phyloP scores from a whole-genome alignment of 345 rosid genomes.

The Brassica incana region DNA sequence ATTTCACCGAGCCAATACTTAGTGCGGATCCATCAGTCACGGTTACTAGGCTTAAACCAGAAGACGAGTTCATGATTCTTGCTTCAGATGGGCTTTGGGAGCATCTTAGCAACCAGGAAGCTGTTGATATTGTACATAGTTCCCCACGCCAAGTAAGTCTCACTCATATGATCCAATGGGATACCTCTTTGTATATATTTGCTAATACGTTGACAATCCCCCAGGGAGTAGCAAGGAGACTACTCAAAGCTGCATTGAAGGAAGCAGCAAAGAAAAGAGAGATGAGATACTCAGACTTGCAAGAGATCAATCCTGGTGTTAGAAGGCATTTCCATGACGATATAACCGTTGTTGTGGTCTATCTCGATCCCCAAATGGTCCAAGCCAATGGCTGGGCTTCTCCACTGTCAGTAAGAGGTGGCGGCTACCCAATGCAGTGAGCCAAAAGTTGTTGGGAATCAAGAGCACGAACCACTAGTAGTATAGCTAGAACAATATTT shows the following conservation, averaged over 20 bases:
- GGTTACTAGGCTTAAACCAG: slow-evolving; percentile 51
- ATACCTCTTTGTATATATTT: not conserved
- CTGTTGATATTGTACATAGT: slow-evolving; percentile 56
- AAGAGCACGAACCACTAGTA: slow-evolving; percentile 5
- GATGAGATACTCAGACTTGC: slow-evolving; percentile 73
- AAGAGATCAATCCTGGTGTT: slow-evolving; percentile 60
- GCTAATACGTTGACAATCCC: not conserved
- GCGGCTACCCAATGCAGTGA: slow-evolving; percentile 36
- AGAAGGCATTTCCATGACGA: slow-evolving; percentile 85
- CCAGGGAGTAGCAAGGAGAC: slow-evolving; percentile 77
- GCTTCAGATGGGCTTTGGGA: slow-evolving; percentile 97
- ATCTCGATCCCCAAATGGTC: slow-evolving; percentile 39
- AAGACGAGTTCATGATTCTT: slow-evolving; percentile 72
- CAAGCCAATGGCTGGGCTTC: slow-evolving; percentile 18
- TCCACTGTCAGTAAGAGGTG: slow-evolving; percentile 60
- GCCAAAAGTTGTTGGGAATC: not conserved
- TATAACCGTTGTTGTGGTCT: slow-evolving; percentile 57
- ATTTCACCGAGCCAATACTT: slow-evolving; percentile 67
- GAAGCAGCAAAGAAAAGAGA: slow-evolving; percentile 87
- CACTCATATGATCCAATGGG: not conserved
- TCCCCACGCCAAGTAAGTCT: slow-evolving; percentile 53
- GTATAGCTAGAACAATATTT: slow-evolving; percentile 26
- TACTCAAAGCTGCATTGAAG: slow-evolving; percentile 60
- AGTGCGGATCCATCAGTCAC: slow-evolving; percentile 63
- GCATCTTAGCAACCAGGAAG: slow-evolving; percentile 72